Evolutionary conservation across 176 grass and related monocot genomes (phyloP).

Genomic region (Alopecurus myosuroides): DNA sequence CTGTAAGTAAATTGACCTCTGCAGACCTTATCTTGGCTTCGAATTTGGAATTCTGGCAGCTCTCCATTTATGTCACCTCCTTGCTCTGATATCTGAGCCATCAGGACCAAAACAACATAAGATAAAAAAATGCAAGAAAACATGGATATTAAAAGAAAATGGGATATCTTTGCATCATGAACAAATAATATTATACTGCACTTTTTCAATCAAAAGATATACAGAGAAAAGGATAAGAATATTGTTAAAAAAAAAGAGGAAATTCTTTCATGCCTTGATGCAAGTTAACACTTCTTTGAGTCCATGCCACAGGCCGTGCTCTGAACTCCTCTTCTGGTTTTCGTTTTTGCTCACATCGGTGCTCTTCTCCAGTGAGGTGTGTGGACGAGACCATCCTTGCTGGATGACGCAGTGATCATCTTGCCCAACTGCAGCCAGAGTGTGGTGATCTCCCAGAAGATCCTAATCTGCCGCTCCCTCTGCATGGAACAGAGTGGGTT

Average conservation of each 20-base stretch:
- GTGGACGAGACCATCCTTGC: constrained; percentile 37
- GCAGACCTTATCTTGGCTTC: constrained; percentile 60
- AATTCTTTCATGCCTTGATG: constrained; percentile 28
- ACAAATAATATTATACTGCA: neutral
- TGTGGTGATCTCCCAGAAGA: constrained; percentile 56
- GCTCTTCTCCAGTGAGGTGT: constrained; percentile 13
- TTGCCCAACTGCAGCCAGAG: constrained; percentile 76
- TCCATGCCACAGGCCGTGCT: constrained; percentile 49
- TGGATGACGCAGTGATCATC: constrained; percentile 79
- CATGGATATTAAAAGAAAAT: neutral
- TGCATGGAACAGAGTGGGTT: constrained; percentile 73
- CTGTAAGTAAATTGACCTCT: constrained; percentile 35
- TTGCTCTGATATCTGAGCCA: constrained; percentile 55
- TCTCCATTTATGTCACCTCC: constrained; percentile 63
- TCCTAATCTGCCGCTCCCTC: constrained; percentile 58
- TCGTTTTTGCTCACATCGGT: neutral
- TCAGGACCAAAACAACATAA: neutral
- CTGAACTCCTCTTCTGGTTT: constrained; percentile 35
- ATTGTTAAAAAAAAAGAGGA: neutral
- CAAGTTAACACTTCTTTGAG: constrained; percentile 61
- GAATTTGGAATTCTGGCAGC: constrained; percentile 59
- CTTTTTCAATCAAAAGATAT: neutral
- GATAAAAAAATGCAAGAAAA: neutral
- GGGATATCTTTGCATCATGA: neutral
- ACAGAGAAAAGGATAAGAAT: neutral